phyloP scores from a whole-genome alignment of 2,329 filamentous ascomycete genomes.

The Ceratocystis albifundus region DNA sequence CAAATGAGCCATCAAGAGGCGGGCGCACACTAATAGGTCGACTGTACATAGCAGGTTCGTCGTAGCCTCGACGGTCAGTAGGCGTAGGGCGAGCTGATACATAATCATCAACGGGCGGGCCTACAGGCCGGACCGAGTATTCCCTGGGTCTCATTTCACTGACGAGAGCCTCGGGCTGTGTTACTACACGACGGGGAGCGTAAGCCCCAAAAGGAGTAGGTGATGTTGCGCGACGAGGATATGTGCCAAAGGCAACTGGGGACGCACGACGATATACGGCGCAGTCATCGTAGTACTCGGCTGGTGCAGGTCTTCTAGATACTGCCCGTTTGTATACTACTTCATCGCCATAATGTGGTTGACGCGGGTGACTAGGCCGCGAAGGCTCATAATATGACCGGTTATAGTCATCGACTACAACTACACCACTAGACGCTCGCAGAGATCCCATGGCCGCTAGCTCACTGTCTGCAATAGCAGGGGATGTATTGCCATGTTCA shows the following conservation, averaged over 20 bases:
- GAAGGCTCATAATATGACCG: slow-evolving; percentile 58
- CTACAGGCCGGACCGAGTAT: slow-evolving; percentile 33
- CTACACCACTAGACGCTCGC: slow-evolving; percentile 47
- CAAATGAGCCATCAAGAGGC: background rate
- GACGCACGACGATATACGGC: slow-evolving; percentile 42
- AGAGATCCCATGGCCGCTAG: slow-evolving; percentile 41
- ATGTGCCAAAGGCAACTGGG: slow-evolving; percentile 33
- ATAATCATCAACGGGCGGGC: slow-evolving; percentile 37
- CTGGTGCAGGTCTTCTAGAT: slow-evolving; percentile 39
- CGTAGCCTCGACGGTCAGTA: slow-evolving; percentile 36
- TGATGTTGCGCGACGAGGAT: too few relatives aligned
- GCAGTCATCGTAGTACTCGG: slow-evolving; percentile 40
- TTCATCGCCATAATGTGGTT: slow-evolving; percentile 30
- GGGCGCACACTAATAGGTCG: slow-evolving; percentile 17
- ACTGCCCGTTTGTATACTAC: slow-evolving; percentile 53
- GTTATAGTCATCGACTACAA: slow-evolving; percentile 73
- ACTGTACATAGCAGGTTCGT: slow-evolving; percentile 42
- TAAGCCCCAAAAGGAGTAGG: slow-evolving; percentile 16
- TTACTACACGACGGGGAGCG: slow-evolving; percentile 46
- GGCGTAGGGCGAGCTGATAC: slow-evolving; percentile 36
- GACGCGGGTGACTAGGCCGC: background rate
- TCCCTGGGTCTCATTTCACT: slow-evolving; percentile 31
- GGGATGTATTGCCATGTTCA: background rate
- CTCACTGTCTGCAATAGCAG: slow-evolving; percentile 14
- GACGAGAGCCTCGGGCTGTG: slow-evolving; percentile 45